These are phyloP conservation scores for Aureobasidium sp. DNA, from an alignment of 2,329 filamentous ascomycete genomes.

Conservation along the genomic window DNA sequence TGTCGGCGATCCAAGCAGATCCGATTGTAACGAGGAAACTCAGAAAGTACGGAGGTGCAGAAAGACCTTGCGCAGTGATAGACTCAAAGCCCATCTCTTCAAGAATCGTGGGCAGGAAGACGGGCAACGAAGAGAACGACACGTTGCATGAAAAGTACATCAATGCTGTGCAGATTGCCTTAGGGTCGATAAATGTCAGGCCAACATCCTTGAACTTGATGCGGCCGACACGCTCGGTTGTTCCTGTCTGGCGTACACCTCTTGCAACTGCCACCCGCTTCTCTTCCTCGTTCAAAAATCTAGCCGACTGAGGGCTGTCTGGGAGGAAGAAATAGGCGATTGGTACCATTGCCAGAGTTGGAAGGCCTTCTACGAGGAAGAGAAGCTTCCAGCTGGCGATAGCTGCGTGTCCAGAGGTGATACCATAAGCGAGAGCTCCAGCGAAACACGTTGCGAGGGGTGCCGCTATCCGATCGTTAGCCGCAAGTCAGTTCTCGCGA, in stretches of 20 bases:
- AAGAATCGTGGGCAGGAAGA: conserved; percentile 37
- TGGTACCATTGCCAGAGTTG: conserved; percentile 46
- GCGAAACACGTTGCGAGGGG: conserved; percentile 75
- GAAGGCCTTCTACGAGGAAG: conserved; percentile 56
- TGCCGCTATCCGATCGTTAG: conserved; percentile 29
- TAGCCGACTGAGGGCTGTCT: conserved; percentile 42
- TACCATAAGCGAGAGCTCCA: conserved; percentile 54
- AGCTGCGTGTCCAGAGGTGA: conserved; percentile 49
- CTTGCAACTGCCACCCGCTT: conserved; percentile 47
- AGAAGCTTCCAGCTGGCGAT: conserved; percentile 55
- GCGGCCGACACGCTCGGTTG: conserved; percentile 26
- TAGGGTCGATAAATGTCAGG: conserved; percentile 33
- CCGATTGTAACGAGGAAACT: conserved; percentile 54
- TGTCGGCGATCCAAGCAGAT: conserved; percentile 56
- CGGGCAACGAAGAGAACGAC: conserved; percentile 48
- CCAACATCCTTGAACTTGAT: conserved; percentile 40
- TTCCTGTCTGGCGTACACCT: conserved; percentile 44
- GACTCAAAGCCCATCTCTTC: conserved; percentile 56
- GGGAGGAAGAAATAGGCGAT: conserved; percentile 48
- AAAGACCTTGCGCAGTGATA: conserved; percentile 61
- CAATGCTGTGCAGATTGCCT: conserved; percentile 26
- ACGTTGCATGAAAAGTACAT: conserved; percentile 57
- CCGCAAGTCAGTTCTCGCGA: too few relatives aligned
- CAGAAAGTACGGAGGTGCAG: conserved; percentile 61
- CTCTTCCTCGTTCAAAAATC: conserved; percentile 48